Evolutionary conservation across 176 grass and related monocot genomes (phyloP).

Genomic region (Rhipidocladum racemiflorum): DNA sequence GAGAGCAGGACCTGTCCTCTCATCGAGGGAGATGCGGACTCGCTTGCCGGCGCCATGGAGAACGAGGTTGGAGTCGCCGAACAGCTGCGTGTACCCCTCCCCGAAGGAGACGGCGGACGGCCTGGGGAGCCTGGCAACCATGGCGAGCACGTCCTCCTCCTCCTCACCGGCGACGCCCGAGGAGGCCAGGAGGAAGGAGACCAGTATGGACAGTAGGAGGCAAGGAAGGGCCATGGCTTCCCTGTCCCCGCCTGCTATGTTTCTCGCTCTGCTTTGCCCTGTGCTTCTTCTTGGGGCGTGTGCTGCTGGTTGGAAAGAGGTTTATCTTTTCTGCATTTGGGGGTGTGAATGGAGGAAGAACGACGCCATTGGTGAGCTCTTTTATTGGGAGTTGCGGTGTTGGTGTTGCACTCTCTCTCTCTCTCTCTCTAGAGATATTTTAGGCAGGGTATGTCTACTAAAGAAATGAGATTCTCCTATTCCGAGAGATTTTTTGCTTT

Average conservation of each 20-base stretch:
- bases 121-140: not conserved
- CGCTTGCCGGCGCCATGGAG: slow-evolving; percentile 11
- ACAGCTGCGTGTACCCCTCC: slow-evolving; percentile 34
- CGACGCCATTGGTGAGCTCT: not conserved
- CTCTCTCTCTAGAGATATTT: not conserved
- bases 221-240: not conserved
- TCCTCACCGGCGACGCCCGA: not conserved
- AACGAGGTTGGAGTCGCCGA: slow-evolving; percentile 34
- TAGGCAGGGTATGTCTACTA: not conserved
- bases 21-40: slow-evolving; percentile 32
- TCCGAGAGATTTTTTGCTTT: not conserved
- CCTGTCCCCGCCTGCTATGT: not conserved
- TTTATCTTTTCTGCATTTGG: not conserved
- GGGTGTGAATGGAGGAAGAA: not conserved
- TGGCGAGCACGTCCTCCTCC: not conserved
- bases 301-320: not conserved
- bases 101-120: slow-evolving; percentile 2
- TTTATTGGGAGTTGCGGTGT: not conserved
- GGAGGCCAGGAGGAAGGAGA: not conserved
- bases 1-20: slow-evolving; percentile 6
- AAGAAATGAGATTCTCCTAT: not conserved
- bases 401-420: not conserved
- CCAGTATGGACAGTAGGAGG: not conserved
- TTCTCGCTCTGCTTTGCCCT: not conserved
- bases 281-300: not conserved